Evolutionary conservation across 495 filamentous ascomycete genomes (phyloP), one percentile per base, ranked within the genome.

Genomic region (Hyphodiscus hymeniophilus): DNA sequence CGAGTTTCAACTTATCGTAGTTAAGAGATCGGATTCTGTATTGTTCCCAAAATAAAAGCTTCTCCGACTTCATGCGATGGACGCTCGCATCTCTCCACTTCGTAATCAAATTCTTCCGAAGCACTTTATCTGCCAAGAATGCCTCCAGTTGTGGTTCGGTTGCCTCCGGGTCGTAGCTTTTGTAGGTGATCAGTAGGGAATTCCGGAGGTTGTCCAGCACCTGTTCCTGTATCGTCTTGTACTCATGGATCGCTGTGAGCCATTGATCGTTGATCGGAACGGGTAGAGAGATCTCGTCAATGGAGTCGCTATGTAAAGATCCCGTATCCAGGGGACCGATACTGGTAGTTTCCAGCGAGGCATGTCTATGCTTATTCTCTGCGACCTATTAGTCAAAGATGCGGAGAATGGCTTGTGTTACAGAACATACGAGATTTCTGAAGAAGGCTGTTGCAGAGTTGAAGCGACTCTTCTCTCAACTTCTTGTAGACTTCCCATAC

Each of bases 11-110:
- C 30, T n/a, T 52, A 21, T 60, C 50, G 33, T 41, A 60, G 46
- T 54, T 51, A 8, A 30, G 20, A 16, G 47, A 54, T 8, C 57
- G 54, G 17, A 57, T 49, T 24, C 42, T 45, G 34, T 51, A 57
- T 22, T 50, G 54, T 6, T 53, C 46, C 54, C 54, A 60, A 46
- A 58, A 63, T 17, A 62, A 41, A 13, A 53, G 55, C 16, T 59
- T 57, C 30, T 63, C 58, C 7, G 63, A 63, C 41, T 52, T 51
- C 50, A 63, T 57, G 28, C 50, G 55, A 35, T 62, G 59, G 3
- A 66, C 47, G 40, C 62, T 65, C 20, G 52, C 50, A 23, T 62
- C 56, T 31, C 62, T 56, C 64, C 63, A 63, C 42, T 57, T 55
- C 18, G 50, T 39, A 2, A 65, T 63, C 13, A 55, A 43, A 16